Base-by-base conservation (phyloP, 257 asterid species). In the Ligustrum vulgare region DNA sequence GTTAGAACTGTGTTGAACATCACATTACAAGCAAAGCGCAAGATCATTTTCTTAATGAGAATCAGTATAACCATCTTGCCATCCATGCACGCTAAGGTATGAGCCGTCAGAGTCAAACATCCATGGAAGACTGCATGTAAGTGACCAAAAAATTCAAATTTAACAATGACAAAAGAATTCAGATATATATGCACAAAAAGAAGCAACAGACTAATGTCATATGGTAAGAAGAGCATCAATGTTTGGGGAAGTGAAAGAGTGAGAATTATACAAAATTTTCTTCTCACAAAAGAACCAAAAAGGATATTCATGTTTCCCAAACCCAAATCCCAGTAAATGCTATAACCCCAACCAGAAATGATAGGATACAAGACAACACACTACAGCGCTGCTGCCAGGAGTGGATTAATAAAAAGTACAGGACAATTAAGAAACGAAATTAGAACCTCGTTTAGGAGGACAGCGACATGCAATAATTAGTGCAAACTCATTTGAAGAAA, bases 221-320 rank as follows among this genome's bases (percentile, higher is more conserved):
- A 35, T 8, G 22, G 15, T 34, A 76, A 25, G 71, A 77, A 25
- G 71, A 60, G 67, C 37, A 28, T 23, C 32, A 18, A 71, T 16
- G 9, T 62, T 20, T 32, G 23, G 23, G 70, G 39, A 77, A 32
- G 56, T 62, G 16, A 62, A 60, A 36, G 10, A 70, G 16, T 5
- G 16, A 47, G 3, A 56, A 33, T 56, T 16, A 20, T 76, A 18
- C 5, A 62, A 23, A n/a, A 45, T 8, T 3, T 3, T 15, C 45
- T 7, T 20, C n/a, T 43, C 25, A 15, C 28, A 15, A 64, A 70
- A 25, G 33, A 70, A 77, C 34, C 63, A 32, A n/a, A 15, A 69
- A 64, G 34, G 37, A n/a, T 18, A 67, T 25, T 65, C 70, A 54
- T 54, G 18, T 54, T 72, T 49, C 60, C 60, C 71, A 80, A 63